Conservation (phyloP, 1,139 yeast genomes). For the Pichia sorboxylosa region DNA sequence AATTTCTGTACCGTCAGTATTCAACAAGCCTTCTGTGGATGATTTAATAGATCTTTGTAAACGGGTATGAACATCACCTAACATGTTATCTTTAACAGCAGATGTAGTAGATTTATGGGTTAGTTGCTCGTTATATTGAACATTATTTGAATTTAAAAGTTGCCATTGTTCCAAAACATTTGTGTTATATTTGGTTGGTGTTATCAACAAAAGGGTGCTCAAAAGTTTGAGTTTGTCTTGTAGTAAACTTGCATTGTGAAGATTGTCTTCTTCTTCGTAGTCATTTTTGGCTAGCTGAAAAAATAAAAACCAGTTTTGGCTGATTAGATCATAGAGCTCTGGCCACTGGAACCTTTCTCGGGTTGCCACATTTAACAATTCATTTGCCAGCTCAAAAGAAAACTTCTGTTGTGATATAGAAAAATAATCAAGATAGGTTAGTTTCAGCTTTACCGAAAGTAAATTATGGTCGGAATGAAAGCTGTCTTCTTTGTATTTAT, state of each 20-base stretch:
- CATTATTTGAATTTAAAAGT: conserved; percentile 18
- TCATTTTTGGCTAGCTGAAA: conserved; percentile 42
- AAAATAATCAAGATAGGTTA: conserved; percentile 49
- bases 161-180: conserved; percentile 34
- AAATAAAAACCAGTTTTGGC: conserved; percentile 46
- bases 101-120: not conserved
- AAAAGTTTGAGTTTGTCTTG: conserved; percentile 39
- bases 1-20: conserved; percentile 15
- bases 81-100: not conserved
- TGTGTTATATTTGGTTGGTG: conserved; percentile 31
- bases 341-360: conserved; percentile 5
- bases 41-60: conserved; percentile 19
- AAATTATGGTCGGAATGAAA: conserved; percentile 18
- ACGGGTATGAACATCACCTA: conserved; percentile 17
- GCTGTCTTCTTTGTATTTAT: conserved; percentile 1
- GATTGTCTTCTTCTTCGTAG: conserved; percentile 12
- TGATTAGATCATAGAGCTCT: conserved; percentile 18
- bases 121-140: conserved; percentile 3
- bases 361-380: conserved; percentile 18
- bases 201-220: conserved; percentile 32
- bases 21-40: conserved; percentile 17
- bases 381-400: conserved; percentile 34
- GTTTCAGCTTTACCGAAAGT: conserved; percentile 25
- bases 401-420: conserved; percentile 42
- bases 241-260: conserved; percentile 13